Evolutionary conservation across 1,139 yeast genomes (phyloP).

Genomic region (Suhomyces ambrosiae): DNA sequence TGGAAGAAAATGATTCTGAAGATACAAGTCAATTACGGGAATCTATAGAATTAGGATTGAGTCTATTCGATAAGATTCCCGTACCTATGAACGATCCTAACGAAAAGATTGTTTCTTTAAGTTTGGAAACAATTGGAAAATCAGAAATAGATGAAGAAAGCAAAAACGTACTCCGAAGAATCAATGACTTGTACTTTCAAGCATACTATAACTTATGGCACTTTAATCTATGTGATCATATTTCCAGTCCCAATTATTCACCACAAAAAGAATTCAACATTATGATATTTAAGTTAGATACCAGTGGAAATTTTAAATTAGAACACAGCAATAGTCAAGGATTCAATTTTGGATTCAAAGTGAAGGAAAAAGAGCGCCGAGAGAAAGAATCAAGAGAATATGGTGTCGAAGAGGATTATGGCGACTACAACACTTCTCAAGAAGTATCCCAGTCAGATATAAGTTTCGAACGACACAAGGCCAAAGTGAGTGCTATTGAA

Average conservation of each 20-base stretch:
- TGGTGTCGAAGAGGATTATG: slow-evolving; percentile 9
- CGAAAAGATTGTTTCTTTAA: slow-evolving; percentile 47
- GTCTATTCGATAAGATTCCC: slow-evolving; percentile 68
- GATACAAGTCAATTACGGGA: slow-evolving; percentile 9
- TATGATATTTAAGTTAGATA: slow-evolving; percentile 30
- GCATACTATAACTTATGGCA: slow-evolving; percentile 80
- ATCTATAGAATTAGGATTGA: slow-evolving; percentile 54
- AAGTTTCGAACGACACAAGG: slow-evolving; percentile 4
- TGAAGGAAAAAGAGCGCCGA: slow-evolving; percentile 12
- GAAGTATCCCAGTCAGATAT: slow-evolving; percentile 8
- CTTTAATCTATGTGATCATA: slow-evolving; percentile 65
- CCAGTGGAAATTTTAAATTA: slow-evolving; percentile 29
- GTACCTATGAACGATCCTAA: slow-evolving; percentile 43
- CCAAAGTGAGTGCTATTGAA: slow-evolving; percentile 15
- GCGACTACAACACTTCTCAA: slow-evolving; percentile 14
- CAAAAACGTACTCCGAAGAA: slow-evolving; percentile 31
- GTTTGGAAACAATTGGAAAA: slow-evolving; percentile 30
- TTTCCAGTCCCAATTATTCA: slow-evolving; percentile 7
- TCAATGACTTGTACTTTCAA: slow-evolving; percentile 59
- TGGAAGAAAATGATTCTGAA: slow-evolving; percentile 25
- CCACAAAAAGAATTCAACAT: slow-evolving; percentile 22
- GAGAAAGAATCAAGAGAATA: slow-evolving; percentile 4
- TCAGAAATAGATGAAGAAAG: slow-evolving; percentile 18
- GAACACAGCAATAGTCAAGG: slow-evolving; percentile 38
- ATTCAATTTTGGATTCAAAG: slow-evolving; percentile 35